phyloP scores from a whole-genome alignment of 768 basidiomycete genomes.

The Crepidotus variabilis region DNA sequence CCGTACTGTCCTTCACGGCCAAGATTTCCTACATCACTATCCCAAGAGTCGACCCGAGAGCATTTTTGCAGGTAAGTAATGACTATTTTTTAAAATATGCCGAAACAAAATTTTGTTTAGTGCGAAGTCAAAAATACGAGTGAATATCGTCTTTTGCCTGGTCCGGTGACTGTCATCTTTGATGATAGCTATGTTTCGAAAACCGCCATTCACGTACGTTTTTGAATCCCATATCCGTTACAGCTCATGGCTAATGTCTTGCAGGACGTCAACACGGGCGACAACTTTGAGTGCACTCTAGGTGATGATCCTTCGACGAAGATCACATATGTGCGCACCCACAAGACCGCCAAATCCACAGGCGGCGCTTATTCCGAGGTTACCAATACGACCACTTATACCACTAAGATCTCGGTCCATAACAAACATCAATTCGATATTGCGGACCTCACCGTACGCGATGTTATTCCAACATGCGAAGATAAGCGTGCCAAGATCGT shows the following conservation, averaged over 20 bases:
- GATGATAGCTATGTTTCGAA: slow-evolving; percentile 57
- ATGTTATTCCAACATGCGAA: slow-evolving; percentile 39
- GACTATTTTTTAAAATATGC: not conserved
- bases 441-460: slow-evolving; percentile 40
- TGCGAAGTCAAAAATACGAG: slow-evolving; percentile 54
- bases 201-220: slow-evolving; percentile 39
- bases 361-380: slow-evolving; percentile 42
- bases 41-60: slow-evolving; percentile 44
- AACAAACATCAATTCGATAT: slow-evolving; percentile 48
- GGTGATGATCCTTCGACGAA: slow-evolving; percentile 42
- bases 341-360: slow-evolving; percentile 29
- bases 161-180: slow-evolving; percentile 50
- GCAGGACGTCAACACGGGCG: slow-evolving; percentile 45
- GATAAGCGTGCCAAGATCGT: slow-evolving; percentile 41
- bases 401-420: slow-evolving; percentile 38
- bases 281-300: slow-evolving; percentile 52
- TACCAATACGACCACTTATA: slow-evolving; percentile 40
- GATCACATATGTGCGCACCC: slow-evolving; percentile 41
- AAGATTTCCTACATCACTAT: slow-evolving; percentile 44
- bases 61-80: slow-evolving; percentile 43
- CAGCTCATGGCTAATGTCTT: not conserved
- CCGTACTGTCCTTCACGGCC: slow-evolving; percentile 42
- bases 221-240: not conserved
- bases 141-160: slow-evolving; percentile 52
- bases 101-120: slow-evolving; percentile 17